Base-by-base conservation (phyloP, 768 basidiomycete species). In the Omphalotus guepiniiformis region DNA sequence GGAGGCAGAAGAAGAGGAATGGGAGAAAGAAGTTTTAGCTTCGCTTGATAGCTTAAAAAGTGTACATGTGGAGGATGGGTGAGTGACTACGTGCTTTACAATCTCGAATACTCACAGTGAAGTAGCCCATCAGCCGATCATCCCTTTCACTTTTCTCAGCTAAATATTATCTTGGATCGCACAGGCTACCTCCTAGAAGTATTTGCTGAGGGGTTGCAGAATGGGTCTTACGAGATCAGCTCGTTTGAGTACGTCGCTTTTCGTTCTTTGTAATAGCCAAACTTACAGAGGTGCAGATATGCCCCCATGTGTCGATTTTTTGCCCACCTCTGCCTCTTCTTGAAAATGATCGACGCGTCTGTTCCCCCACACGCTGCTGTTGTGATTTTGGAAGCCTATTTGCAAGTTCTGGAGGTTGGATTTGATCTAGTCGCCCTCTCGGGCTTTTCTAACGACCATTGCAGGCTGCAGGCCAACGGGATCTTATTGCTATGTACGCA, bases 401-500 rank as follows among this genome's bases (percentile, higher is more conserved):
- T 97, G 4, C 80, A 80, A 50, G 86, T 93, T 3, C 78, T 98
- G 3, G 91, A 97, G 74, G 88, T 84, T 22, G 38, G 75, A 53
- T 34, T 27, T 5, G 1, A 16, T 9, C 7, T 28, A 23, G 16
- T 47, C 35, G 41, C 7, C 23, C 8, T 27, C 18, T 42, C 1
- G 13, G 16, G n/a, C 30, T 6, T n/a, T 45, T 9, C 37, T 42
- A 21, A 13, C 38, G 2, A 28, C 28, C 39, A 23, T 40, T 44
- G 43, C 53, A 88, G 83, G 71, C 73, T 34, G 85, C 88, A 15
- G 88, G 87, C 15, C 75, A 93, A 64, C 77, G 89, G 27, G 81
- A 87, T 34, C 75, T 98, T 15, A 93, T 98, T 11, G 93, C 95
- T 0, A 80, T 96, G 73, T 98, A 99, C 62, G 93, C 93, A 5